Evolutionary conservation across 441 rosid species (phyloP), one percentile per base, ranked within the genome.

Genomic region (Pelargonium cotyledonis): DNA sequence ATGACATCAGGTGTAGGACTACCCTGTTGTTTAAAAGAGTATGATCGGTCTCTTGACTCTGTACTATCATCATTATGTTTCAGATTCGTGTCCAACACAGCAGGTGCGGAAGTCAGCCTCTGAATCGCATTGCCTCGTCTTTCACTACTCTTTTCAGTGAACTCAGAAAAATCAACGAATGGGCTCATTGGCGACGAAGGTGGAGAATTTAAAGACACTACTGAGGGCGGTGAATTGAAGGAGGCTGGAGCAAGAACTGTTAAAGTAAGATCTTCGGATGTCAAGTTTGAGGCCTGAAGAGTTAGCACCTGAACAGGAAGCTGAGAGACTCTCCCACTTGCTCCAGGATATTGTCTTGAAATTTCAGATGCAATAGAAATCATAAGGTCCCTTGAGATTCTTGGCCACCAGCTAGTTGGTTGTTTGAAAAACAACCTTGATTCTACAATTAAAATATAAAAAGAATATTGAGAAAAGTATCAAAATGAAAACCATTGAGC

Each of bases 221-320:
- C 86, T 10, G 98, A 84, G 0, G 99, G 96, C 67, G 97, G 92
- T 70, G 95, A 85, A 73, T 86, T 80, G 77, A 90, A 90, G 53
- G 97, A 95, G 79, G 95, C 89, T 8, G 98, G 98, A 65, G 96
- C 98, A 58, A 90, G 96, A 81, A 95, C 88, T 23, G 95, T 95
- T 85, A 95, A 73, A 44, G 91, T 89, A 63, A 95, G 85, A 86
- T 95, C 98, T 76, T 92, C 87, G 5, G 92, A 76, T 73, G 97
- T 86, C 88, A 95, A 79, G 80, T 95, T 95, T 38, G 99, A 95
- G 55, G 99, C 98, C 84, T 86, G 96, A 62, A 95, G 92, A 9
- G 96, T 89, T 82, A 95, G 81, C 65, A 92, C 98, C 97, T 95
- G 98, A 76, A 95, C 91, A 23, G 99, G 97, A 79, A 95, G 95